These are phyloP conservation scores for Acarospora socialis DNA, from an alignment of 2,329 filamentous ascomycete genomes.

Conservation along the genomic window DNA sequence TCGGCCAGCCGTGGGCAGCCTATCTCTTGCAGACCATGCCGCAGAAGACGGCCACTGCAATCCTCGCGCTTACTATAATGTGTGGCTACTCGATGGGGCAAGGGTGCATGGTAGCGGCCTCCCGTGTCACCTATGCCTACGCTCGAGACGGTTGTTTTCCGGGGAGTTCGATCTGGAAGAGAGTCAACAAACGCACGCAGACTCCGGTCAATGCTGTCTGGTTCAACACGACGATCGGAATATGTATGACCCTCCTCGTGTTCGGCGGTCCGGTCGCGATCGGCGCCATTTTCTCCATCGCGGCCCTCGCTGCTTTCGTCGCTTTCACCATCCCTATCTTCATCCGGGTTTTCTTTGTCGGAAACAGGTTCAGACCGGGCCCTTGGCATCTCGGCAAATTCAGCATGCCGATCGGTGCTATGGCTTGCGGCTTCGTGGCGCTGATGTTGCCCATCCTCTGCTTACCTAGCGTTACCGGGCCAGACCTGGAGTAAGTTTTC, in stretches of 20 bases:
- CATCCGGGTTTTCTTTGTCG: constrained; percentile 37
- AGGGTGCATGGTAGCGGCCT: constrained; percentile 53
- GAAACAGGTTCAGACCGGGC: constrained; percentile 48
- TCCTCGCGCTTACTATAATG: constrained; percentile 52
- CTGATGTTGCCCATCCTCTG: constrained; percentile 57
- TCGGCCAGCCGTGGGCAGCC: constrained; percentile 57
- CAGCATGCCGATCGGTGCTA: constrained; percentile 41
- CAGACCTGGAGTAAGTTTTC: constrained; percentile 33
- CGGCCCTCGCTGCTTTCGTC: constrained; percentile 53
- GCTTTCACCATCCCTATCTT: constrained; percentile 30
- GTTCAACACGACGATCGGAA: constrained; percentile 48
- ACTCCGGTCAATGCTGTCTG: constrained; percentile 60
- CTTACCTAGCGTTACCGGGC: constrained; percentile 44
- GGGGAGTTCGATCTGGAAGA: constrained; percentile 41
- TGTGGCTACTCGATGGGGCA: constrained; percentile 60
- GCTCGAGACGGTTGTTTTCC: constrained; percentile 59
- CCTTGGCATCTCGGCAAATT: constrained; percentile 54
- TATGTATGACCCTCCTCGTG: constrained; percentile 47
- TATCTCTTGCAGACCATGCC: constrained; percentile 53
- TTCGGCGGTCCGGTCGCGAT: constrained; percentile 50
- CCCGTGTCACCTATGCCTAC: constrained; percentile 58
- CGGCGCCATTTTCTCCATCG: constrained; percentile 56
- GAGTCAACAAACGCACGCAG: constrained; percentile 44
- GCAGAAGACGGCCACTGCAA: constrained; percentile 44
- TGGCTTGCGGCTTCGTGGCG: constrained; percentile 45